Evolutionary conservation across 805 yeast genomes (phyloP).

Genomic region (Starmerella etchellsii): DNA sequence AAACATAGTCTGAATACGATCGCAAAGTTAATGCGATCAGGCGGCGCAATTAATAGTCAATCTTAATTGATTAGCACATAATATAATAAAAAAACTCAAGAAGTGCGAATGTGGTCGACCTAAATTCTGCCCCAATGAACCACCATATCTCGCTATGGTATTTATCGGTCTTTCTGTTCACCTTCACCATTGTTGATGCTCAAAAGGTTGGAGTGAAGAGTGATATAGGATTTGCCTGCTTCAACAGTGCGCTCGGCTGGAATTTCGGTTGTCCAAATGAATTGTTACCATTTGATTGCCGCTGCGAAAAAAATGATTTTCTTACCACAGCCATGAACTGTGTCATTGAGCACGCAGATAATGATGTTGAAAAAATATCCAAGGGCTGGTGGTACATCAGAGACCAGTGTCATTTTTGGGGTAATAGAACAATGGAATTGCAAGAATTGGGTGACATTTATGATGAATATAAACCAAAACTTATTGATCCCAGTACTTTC

Average conservation of each 20-base stretch:
- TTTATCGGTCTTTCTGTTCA: too few species aligned
- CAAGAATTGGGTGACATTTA: conserved; percentile 24
- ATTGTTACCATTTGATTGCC: conserved; percentile 20
- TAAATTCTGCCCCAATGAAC: too few species aligned
- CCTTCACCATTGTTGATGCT: conserved; percentile 8
- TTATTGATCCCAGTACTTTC: conserved; percentile 4
- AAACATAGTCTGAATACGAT: too few species aligned
- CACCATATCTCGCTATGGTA: too few species aligned
- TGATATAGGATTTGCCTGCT: conserved; percentile 25
- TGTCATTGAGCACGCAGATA: conserved; percentile 18
- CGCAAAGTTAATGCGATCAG: too few species aligned
- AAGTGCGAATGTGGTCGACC: too few species aligned
- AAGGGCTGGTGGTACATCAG: conserved; percentile 22
- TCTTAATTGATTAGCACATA: too few species aligned
- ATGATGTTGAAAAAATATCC: conserved; percentile 18
- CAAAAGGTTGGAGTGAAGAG: conserved; percentile 27
- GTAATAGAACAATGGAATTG: conserved; percentile 17
- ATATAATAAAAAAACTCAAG: too few species aligned
- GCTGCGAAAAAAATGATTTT: conserved; percentile 23
- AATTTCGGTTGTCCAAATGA: conserved; percentile 24
- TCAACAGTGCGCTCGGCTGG: conserved; percentile 25
- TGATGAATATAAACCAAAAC: conserved; percentile 20
- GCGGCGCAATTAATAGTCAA: too few species aligned
- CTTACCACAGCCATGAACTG: conserved; percentile 25
- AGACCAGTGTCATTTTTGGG: conserved; percentile 25